These are phyloP conservation scores for Rhodamnia argentea DNA, from an alignment of 345 rosid species.

Conservation along the genomic window DNA sequence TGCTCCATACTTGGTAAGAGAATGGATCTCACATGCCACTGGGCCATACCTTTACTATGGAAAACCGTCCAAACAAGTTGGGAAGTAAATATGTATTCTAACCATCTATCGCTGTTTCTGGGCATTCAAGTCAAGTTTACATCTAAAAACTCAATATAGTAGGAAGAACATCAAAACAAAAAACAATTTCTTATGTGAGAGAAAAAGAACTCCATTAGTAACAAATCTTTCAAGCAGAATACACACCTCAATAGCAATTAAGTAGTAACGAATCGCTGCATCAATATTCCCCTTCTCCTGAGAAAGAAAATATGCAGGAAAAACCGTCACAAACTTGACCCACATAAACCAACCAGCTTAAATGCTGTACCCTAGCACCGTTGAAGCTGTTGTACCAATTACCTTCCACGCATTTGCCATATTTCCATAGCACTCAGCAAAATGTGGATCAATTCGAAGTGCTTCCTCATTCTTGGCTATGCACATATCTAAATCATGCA, in stretches of 20 bases:
- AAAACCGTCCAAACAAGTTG: background rate
- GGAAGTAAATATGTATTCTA: background rate
- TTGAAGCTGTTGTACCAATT: background rate
- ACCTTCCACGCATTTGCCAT: slow-evolving; percentile 99
- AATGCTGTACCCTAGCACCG: background rate
- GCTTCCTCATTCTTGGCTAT: slow-evolving; percentile 94
- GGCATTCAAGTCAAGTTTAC: background rate
- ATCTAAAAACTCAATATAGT: background rate
- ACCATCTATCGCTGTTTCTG: background rate
- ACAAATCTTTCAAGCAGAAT: too few species aligned
- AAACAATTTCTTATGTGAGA: background rate
- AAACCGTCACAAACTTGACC: background rate
- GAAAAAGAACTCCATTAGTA: background rate
- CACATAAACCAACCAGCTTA: background rate
- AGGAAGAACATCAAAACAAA: background rate
- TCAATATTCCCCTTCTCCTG: slow-evolving; percentile 98
- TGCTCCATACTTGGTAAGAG: background rate
- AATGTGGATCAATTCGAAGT: slow-evolving; percentile 76
- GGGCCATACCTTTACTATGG: background rate
- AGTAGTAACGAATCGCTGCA: slow-evolving; percentile 47
- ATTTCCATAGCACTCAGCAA: slow-evolving; percentile 99
- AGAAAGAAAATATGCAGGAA: background rate
- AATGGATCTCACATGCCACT: background rate
- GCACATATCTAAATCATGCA: slow-evolving; percentile 97
- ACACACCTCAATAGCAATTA: too few species aligned